Evolutionary conservation across 2,329 filamentous ascomycete genomes (phyloP).

Genomic region (Scorias spongiosa): DNA sequence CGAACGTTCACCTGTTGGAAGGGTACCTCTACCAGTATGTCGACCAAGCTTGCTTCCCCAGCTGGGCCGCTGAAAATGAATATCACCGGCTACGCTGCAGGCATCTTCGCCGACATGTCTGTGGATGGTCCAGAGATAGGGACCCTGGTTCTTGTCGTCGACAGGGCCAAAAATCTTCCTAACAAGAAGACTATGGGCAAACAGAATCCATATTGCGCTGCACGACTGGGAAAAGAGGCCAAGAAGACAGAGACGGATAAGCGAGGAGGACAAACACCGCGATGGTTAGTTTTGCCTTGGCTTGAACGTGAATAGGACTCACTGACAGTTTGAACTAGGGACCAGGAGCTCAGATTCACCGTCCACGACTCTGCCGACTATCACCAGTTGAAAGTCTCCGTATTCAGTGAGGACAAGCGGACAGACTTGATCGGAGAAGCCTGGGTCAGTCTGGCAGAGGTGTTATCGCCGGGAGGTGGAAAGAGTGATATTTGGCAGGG

Average conservation of each 20-base stretch:
- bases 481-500: conserved; percentile 87
- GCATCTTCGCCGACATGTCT: conserved; percentile 88
- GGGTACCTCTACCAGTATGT: conserved; percentile 16
- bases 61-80: conserved; percentile 9
- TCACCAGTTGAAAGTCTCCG: conserved; percentile 82
- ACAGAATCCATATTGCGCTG: conserved; percentile 94
- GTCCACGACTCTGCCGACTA: conserved; percentile 97
- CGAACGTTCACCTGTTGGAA: background rate
- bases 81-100: conserved; percentile 63
- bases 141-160: conserved; percentile 79
- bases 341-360: conserved; percentile 88
- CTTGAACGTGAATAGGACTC: conserved; percentile 5
- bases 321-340: conserved; percentile 44
- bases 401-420: conserved; percentile 97
- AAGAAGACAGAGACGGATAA: conserved; percentile 94
- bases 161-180: conserved; percentile 90
- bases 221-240: conserved; percentile 84
- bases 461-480: conserved; percentile 76
- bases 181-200: conserved; percentile 97
- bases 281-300: conserved; percentile 51
- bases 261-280: conserved; percentile 84
- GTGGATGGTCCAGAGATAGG: conserved; percentile 88
- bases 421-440: conserved; percentile 92
- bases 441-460: conserved; percentile 68
- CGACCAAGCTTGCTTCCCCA: conserved; percentile 18